Conservation (phyloP, 306 rosid species). For the Cicer pinnatifidum region DNA sequence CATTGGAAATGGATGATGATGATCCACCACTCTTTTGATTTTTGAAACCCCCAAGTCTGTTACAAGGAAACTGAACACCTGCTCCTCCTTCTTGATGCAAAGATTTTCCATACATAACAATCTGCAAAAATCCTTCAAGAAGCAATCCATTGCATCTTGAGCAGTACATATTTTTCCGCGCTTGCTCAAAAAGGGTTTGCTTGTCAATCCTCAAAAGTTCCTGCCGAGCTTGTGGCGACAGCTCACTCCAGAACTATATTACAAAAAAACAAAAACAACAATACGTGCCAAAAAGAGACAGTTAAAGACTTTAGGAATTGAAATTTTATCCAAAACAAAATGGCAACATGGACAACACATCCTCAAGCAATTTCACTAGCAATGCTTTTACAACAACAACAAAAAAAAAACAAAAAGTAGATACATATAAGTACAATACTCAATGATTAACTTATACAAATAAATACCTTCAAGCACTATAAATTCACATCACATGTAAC, state of each 20-base stretch:
- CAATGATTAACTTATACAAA: background rate
- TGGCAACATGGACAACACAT: background rate
- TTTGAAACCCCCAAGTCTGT: conserved; percentile 56
- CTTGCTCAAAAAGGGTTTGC: conserved; percentile 94
- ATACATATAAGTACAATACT: conserved; percentile 23
- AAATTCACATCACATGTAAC: conserved; percentile 12
- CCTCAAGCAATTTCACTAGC: background rate
- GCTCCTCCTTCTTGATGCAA: conserved; percentile 75
- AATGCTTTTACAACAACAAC: background rate
- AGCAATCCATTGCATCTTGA: conserved; percentile 96
- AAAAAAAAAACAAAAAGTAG: background rate
- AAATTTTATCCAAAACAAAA: background rate
- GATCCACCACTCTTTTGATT: conserved; percentile 60
- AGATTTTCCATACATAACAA: conserved; percentile 91
- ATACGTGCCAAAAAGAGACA: conserved; percentile 39
- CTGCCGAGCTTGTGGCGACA: conserved; percentile 75
- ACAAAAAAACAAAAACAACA: conserved; percentile 31
- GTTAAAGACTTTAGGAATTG: conserved; percentile 18
- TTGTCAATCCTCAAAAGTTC: conserved; percentile 92
- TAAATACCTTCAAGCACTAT: background rate
- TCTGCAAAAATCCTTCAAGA: conserved; percentile 96
- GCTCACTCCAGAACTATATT: conserved; percentile 63
- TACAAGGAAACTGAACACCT: conserved; percentile 54
- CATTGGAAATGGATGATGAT: conserved; percentile 50
- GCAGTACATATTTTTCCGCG: conserved; percentile 98